phyloP scores from a whole-genome alignment of 495 filamentous ascomycete genomes.

The Podospora tetraspora region DNA sequence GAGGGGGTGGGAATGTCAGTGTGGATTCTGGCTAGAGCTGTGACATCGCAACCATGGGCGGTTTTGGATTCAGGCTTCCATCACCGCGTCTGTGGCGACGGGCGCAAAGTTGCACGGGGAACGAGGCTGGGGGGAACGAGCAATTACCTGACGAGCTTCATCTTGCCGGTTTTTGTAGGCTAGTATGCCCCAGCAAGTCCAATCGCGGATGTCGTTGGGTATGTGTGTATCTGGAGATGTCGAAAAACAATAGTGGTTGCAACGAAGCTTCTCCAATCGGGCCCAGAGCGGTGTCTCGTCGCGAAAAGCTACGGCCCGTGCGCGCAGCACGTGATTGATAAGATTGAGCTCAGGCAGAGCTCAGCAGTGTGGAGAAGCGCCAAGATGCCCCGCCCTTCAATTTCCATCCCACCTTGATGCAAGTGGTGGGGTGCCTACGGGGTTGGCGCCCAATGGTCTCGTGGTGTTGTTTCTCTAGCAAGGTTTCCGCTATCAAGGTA shows the following conservation, averaged over 20 bases:
- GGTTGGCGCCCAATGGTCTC: slow-evolving; percentile 3
- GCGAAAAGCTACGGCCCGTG: neutral
- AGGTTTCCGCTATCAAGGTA: neutral
- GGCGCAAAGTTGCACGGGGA: neutral
- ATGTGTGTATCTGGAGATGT: neutral
- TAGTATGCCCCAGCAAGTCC: neutral
- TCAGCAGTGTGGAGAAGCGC: neutral
- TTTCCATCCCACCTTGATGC: neutral
- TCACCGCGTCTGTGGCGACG: slow-evolving; percentile 5
- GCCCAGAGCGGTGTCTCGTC: neutral
- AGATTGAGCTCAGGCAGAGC: neutral
- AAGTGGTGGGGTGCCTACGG: neutral
- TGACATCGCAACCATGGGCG: neutral
- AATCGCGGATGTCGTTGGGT: neutral
- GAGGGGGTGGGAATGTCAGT: neutral
- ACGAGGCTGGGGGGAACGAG: neutral
- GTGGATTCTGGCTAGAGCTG: neutral
- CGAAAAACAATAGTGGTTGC: neutral
- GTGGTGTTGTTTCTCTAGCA: neutral
- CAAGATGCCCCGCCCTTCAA: neutral
- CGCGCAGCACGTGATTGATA: neutral
- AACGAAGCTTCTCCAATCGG: slow-evolving; percentile 6
- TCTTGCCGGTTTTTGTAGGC: slow-evolving; percentile 44
- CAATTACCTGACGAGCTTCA: slow-evolving; percentile 98
- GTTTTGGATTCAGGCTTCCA: neutral